These are phyloP conservation scores for Candida easanensis DNA, from an alignment of 805 yeast species.

Conservation along the genomic window DNA sequence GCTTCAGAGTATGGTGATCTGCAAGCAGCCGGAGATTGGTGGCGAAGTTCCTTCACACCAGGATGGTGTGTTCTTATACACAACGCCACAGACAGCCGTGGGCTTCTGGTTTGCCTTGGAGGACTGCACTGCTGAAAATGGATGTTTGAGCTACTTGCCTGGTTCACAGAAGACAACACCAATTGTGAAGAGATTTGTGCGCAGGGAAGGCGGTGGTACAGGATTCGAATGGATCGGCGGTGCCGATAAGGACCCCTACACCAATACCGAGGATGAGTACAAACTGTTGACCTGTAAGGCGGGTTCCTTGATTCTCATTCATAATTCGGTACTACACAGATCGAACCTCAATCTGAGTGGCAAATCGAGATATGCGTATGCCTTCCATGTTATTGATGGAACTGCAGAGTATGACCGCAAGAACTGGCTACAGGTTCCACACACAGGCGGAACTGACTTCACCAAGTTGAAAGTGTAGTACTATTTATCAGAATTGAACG, in stretches of 20 bases:
- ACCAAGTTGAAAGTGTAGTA: slow-evolving; percentile 39
- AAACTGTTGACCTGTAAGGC: slow-evolving; percentile 59
- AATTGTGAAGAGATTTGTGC: slow-evolving; percentile 61
- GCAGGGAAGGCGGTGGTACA: slow-evolving; percentile 47
- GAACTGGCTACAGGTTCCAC: slow-evolving; percentile 81
- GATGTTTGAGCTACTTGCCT: slow-evolving; percentile 66
- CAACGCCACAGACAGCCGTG: slow-evolving; percentile 66
- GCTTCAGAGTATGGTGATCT: slow-evolving; percentile 74
- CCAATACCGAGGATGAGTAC: slow-evolving; percentile 38
- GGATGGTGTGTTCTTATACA: slow-evolving; percentile 70
- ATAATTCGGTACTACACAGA: slow-evolving; percentile 69
- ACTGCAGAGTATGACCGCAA: slow-evolving; percentile 52
- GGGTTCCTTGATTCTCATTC: slow-evolving; percentile 68
- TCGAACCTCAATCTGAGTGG: slow-evolving; percentile 56
- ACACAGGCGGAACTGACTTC: slow-evolving; percentile 61
- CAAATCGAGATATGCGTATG: slow-evolving; percentile 68
- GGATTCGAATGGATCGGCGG: slow-evolving; percentile 56
- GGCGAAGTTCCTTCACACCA: slow-evolving; percentile 77
- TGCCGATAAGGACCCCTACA: slow-evolving; percentile 24
- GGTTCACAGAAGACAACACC: slow-evolving; percentile 64
- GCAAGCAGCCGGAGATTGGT: slow-evolving; percentile 73
- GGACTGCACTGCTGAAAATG: slow-evolving; percentile 64
- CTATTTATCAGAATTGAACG: too few relatives aligned
- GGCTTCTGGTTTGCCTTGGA: slow-evolving; percentile 85
- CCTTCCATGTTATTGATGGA: slow-evolving; percentile 80